Evolutionary conservation across 805 yeast species (phyloP).

Genomic region (Myxozyma sirexii): DNA sequence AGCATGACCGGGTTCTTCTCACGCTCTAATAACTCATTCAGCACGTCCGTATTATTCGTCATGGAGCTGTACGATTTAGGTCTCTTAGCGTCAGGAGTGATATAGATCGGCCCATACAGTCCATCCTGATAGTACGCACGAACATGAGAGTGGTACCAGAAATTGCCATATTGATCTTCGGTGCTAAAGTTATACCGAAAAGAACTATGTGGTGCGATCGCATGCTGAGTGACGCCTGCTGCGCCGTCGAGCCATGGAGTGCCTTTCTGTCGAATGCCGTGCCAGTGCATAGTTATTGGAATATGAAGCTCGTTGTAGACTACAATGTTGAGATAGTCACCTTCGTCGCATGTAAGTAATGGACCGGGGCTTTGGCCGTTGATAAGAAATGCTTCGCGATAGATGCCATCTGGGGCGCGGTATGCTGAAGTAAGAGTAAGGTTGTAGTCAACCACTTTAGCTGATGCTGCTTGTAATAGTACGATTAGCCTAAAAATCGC

Average conservation of each 20-base stretch:
- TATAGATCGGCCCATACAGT: slow-evolving; percentile 56
- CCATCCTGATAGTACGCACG: slow-evolving; percentile 73
- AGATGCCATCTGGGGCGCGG: slow-evolving; percentile 44
- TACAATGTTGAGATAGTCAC: slow-evolving; percentile 43
- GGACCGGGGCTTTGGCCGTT: slow-evolving; percentile 58
- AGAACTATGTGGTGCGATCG: slow-evolving; percentile 48
- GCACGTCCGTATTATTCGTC: neutral
- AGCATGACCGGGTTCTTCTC: neutral
- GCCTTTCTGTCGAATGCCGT: slow-evolving; percentile 54
- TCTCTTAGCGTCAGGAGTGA: neutral
- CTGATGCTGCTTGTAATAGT: neutral
- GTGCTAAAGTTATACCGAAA: slow-evolving; percentile 50
- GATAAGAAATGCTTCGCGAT: slow-evolving; percentile 44
- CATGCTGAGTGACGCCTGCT: slow-evolving; percentile 53
- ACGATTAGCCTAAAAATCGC: neutral
- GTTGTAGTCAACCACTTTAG: neutral
- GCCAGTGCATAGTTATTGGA: slow-evolving; percentile 47
- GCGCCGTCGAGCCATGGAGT: slow-evolving; percentile 57
- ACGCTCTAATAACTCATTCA: neutral
- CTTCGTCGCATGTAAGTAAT: slow-evolving; percentile 46
- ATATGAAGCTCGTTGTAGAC: slow-evolving; percentile 45
- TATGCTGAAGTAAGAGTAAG: slow-evolving; percentile 3
- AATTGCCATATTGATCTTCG: slow-evolving; percentile 50
- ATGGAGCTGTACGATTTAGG: slow-evolving; percentile 5
- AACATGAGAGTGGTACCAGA: slow-evolving; percentile 60